Base-by-base conservation (phyloP, 768 basidiomycete genomes). In the Tephrocybe sp. region DNA sequence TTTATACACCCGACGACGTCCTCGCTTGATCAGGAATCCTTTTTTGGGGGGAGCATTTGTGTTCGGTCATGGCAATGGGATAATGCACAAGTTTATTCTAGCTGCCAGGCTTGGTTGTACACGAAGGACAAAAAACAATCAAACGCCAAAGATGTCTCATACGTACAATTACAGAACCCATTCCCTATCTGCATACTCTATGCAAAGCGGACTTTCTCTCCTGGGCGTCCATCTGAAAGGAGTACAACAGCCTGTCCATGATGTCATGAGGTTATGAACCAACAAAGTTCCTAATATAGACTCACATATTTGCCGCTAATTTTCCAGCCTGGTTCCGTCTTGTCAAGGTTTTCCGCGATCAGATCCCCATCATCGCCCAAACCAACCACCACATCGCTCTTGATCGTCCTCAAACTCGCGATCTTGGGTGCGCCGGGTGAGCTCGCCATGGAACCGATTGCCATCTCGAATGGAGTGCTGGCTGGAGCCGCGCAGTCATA, bases 241-340 rank as follows among this genome's bases (percentile, higher is more conserved):
- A 94, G 80, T 4, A 94, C 86, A 51, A 94, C 85, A 57, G 93
- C 93, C 89, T 91, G 52, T 5, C 48, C 40, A 47, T 36, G 36
- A 51, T 31, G 31, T 46, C 25, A 23, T 44, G 18, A 47, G 38
- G 23, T 36, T 16, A 22, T 29, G 51, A 29, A 37, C 37, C 23
- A 37, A 45, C 27, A 19, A 13, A 34, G 2, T n/a, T n/a, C 51
- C 2, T 1, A 48, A 6, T 38, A 16, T 39, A 54, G 15, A 77
- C 90, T 71, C 65, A 93, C 92, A 61, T 93, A 94, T 91, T 94
- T 94, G 40, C 93, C 93, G 42, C 89, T 91, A 61, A 97, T 95
- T 74, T 93, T 94, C 94, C 94, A 97, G 42, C 94, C 94, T 15
- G 88, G 83, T 62, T 97, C 92, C 22, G 79, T 76, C 59, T 86